phyloP scores from a whole-genome alignment of 2,329 filamentous ascomycete genomes.

The Clathrospora elynae region DNA sequence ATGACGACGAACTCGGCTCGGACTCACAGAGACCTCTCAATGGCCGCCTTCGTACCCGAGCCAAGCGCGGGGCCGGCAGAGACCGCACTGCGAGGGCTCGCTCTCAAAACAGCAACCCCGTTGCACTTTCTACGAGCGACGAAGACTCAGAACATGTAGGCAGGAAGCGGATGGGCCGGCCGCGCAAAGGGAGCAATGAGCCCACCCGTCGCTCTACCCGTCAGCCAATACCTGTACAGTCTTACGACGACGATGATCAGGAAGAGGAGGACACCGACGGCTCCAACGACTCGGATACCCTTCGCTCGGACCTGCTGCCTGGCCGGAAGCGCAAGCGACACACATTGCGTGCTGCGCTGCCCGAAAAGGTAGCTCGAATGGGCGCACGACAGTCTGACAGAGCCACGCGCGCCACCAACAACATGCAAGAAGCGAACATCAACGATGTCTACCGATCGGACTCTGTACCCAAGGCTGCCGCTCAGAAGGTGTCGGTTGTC shows the following conservation, averaged over 20 bases:
- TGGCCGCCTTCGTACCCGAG: constrained; percentile 15
- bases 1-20: constrained; percentile 19
- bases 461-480: constrained; percentile 46
- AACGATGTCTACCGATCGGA: constrained; percentile 62
- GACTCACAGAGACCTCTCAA: constrained; percentile 20
- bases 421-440: constrained; percentile 62
- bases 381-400: constrained; percentile 53
- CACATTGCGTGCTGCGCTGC: constrained; percentile 14
- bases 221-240: constrained; percentile 17
- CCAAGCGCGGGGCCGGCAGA: constrained; percentile 12
- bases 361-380: constrained; percentile 26
- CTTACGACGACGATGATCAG: constrained; percentile 32
- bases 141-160: constrained; percentile 22
- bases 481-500: constrained; percentile 63
- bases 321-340: constrained; percentile 48
- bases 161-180: constrained; percentile 22
- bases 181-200: constrained; percentile 23
- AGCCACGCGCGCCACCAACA: constrained; percentile 52
- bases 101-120: constrained; percentile 19
- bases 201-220: constrained; percentile 40
- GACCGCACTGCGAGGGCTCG: constrained; percentile 20
- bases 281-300: constrained; percentile 38
- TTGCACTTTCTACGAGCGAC: constrained; percentile 29
- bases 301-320: constrained; percentile 51
- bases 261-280: constrained; percentile 39